Conservation (phyloP, 305 asterid genomes). For the Stenogyne calaminthoides region DNA sequence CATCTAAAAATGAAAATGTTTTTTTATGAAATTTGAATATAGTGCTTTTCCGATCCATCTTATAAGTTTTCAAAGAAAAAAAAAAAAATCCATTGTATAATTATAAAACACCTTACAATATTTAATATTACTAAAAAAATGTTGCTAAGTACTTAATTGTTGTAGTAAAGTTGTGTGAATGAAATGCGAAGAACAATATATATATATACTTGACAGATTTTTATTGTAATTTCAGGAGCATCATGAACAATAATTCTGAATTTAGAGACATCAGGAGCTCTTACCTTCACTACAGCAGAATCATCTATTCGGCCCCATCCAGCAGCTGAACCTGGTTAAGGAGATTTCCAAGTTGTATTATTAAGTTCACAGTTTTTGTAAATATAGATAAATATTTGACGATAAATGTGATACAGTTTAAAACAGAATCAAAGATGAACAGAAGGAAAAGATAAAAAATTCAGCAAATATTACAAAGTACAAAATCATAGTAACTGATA, state of each 20-base stretch:
- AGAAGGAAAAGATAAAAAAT: background rate
- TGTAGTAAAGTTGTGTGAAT: background rate
- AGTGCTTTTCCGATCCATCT: no score
- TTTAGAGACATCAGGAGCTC: conserved; percentile 29
- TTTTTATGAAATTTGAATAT: no score
- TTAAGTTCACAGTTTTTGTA: background rate
- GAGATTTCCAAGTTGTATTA: conserved; percentile 19
- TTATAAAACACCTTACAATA: background rate
- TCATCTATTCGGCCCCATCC: conserved; percentile 99
- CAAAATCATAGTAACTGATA: background rate
- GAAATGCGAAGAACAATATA: background rate
- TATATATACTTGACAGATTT: conserved; percentile 7
- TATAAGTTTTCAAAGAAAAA: no score
- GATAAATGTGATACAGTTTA: background rate
- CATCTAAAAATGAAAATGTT: no score
- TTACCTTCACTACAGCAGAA: conserved; percentile 95
- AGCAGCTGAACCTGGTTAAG: conserved; percentile 88
- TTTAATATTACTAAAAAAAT: background rate
- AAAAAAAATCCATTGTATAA: background rate
- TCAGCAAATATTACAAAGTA: conserved; percentile 1
- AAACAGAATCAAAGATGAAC: background rate
- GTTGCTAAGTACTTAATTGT: background rate
- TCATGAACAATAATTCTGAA: conserved; percentile 14
- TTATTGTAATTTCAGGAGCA: conserved; percentile 13
- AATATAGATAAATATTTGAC: conserved; percentile 5